Base-by-base conservation (phyloP, 345 rosid species). In the Chamaenerion angustifolium region DNA sequence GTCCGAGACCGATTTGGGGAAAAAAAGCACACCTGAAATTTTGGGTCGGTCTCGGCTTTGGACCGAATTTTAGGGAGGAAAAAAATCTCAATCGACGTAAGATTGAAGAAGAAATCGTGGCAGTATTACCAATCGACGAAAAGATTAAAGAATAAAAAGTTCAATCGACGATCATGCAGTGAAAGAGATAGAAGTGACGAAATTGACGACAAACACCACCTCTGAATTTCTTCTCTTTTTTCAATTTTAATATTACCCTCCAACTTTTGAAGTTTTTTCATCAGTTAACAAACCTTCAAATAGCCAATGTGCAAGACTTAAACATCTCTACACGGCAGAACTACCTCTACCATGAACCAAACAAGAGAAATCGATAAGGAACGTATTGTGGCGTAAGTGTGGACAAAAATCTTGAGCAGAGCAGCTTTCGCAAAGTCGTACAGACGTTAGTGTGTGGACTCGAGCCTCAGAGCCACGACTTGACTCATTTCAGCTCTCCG, bases 361-460 rank as follows among this genome's bases (percentile, higher is more conserved):
- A 16, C 6, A 12, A 46, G 10, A 21, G 41, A n/a, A 40, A 40
- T 14, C 52, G 31, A 23, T 40, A 40, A 52, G 43, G 52, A 17
- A n/a, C 57, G 52, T 45, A 83, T 96, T 17, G 90, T 80, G 49
- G 92, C 88, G 54, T 84, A 92, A 16, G 96, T 95, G 55, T 87
- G 90, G 31, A 75, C 76, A 71, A 87, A 92, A 59, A 87, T 92
- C 63, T 73, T 87, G 71, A 84, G 70, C 46, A 84, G 82, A 40
- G 95, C 96, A 19, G 73, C 67, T 65, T 76, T 80, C 12, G 94
- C 96, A 55, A 80, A 72, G 63, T 84, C 96, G 73, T 75, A 79
- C 65, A 92, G 89, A 18, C 96, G 89, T 18, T 77, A 70, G 73
- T 82, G 94, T 64, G 74, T 64, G 56, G 70, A 81, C 71, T 92